These are phyloP conservation scores for Termitomyces sp. DNA, from an alignment of 768 basidiomycete species.

Conservation along the genomic window DNA sequence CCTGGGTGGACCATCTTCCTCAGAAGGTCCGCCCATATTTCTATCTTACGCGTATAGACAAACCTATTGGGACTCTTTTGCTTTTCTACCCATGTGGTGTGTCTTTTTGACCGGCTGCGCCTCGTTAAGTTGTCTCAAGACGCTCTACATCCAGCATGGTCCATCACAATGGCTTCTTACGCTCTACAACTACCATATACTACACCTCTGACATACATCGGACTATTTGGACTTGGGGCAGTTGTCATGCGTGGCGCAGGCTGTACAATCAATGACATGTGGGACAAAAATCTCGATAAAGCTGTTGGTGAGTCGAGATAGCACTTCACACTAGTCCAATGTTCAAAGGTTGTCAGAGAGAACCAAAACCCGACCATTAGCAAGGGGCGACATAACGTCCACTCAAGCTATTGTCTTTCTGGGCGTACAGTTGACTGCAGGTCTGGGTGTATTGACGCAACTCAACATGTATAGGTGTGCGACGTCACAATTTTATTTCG, in stretches of 20 bases:
- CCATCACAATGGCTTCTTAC: slow-evolving; percentile 95
- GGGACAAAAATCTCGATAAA: slow-evolving; percentile 91
- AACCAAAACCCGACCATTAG: slow-evolving; percentile 85
- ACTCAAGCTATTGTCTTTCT: slow-evolving; percentile 80
- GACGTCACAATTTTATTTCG: not conserved
- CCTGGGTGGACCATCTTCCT: slow-evolving; percentile 73
- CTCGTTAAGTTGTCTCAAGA: slow-evolving; percentile 1
- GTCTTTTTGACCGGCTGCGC: slow-evolving; percentile 24
- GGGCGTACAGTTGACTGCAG: slow-evolving; percentile 74
- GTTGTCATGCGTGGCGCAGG: slow-evolving; percentile 97
- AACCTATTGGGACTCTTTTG: slow-evolving; percentile 90
- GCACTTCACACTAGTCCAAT: not conserved
- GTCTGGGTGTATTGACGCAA: slow-evolving; percentile 83
- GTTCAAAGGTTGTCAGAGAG: slow-evolving; percentile 49
- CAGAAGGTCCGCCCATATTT: slow-evolving; percentile 69
- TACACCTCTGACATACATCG: slow-evolving; percentile 69
- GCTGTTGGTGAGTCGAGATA: slow-evolving; percentile 65
- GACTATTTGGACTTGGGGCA: slow-evolving; percentile 87
- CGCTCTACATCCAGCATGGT: slow-evolving; percentile 74
- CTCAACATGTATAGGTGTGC: slow-evolving; percentile 92
- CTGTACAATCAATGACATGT: slow-evolving; percentile 99
- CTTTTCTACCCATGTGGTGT: slow-evolving; percentile 93
- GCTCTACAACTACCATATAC: slow-evolving; percentile 64
- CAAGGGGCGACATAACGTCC: slow-evolving; percentile 73
- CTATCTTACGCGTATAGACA: slow-evolving; percentile 86